Evolutionary conservation across 352 stramenopile genomes (phyloP).

Genomic region (Elongisporangium prolatum): DNA sequence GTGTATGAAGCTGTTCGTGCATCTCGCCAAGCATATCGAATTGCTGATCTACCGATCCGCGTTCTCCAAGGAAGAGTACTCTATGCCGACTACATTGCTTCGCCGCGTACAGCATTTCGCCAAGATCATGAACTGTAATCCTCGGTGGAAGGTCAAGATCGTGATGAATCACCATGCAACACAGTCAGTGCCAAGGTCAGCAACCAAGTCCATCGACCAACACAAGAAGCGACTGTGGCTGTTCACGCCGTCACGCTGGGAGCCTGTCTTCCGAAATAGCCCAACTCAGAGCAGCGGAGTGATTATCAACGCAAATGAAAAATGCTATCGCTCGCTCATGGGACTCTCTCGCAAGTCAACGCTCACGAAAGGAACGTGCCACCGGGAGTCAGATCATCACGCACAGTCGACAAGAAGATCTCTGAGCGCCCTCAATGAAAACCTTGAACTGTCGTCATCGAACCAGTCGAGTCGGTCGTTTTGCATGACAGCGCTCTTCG

Average conservation of each 20-base stretch:
- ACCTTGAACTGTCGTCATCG: not conserved
- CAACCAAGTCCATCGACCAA: constrained; percentile 1
- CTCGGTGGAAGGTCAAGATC: constrained; percentile 14
- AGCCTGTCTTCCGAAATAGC: not conserved
- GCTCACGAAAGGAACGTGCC: not conserved
- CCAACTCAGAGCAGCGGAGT: constrained; percentile 4
- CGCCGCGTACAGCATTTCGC: constrained; percentile 20
- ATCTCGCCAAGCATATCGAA: constrained; percentile 19
- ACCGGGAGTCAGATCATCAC: not conserved
- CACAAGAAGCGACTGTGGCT: constrained; percentile 16
- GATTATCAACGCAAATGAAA: constrained; percentile 16
- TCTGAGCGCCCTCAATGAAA: not conserved
- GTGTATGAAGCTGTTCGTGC: constrained; percentile 12
- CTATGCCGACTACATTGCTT: constrained; percentile 8
- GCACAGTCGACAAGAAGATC: not conserved
- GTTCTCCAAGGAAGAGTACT: constrained; percentile 15
- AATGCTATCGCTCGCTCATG: constrained; percentile 9
- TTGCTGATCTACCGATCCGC: constrained; percentile 18
- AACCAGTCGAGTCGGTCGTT: not conserved
- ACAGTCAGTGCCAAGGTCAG: not conserved
- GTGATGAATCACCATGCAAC: constrained; percentile 4
- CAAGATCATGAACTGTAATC: constrained; percentile 14
- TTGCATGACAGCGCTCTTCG: constrained; percentile 6
- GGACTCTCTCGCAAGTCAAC: not conserved
- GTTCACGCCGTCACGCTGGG: constrained; percentile 15